phyloP scores from a whole-genome alignment of 2,329 filamentous ascomycete genomes.

The Alternaria longipes region DNA sequence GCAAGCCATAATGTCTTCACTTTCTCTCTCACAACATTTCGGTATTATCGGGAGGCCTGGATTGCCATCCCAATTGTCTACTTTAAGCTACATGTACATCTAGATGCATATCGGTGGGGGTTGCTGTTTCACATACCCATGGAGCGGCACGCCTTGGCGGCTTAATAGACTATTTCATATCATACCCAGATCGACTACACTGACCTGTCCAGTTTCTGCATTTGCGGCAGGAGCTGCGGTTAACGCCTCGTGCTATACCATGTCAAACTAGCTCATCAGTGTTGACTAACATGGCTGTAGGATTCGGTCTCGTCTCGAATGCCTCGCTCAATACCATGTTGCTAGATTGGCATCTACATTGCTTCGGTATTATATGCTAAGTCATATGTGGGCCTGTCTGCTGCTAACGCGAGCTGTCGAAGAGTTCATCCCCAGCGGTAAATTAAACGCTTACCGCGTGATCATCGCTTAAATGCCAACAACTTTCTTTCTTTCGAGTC shows the following conservation, averaged over 20 bases:
- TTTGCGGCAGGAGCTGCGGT: constrained; percentile 5
- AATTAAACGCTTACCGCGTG: neutral
- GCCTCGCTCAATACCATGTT: neutral
- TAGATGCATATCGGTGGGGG: constrained; percentile 26
- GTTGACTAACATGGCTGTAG: neutral
- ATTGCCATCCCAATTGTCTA: constrained; percentile 17
- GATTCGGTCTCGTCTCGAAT: neutral
- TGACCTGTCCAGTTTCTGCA: neutral
- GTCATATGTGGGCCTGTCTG: neutral
- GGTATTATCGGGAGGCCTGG: constrained; percentile 27
- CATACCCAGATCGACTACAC: constrained; percentile 13
- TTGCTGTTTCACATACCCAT: constrained; percentile 34
- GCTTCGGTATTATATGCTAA: neutral
- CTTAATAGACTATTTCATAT: constrained; percentile 39
- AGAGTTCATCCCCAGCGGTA: neutral
- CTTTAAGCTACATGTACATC: constrained; percentile 26
- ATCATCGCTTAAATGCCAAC: neutral
- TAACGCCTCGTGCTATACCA: neutral
- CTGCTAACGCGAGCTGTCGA: neutral
- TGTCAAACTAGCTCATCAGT: constrained; percentile 1
- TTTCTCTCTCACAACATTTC: constrained; percentile 29
- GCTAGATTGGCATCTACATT: neutral
- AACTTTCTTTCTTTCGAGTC: constrained; percentile 4
- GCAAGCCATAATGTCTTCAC: constrained; percentile 32
- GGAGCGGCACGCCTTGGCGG: constrained; percentile 35